Conservation (phyloP, 768 basidiomycete species). For the Lentinula lateritia region DNA sequence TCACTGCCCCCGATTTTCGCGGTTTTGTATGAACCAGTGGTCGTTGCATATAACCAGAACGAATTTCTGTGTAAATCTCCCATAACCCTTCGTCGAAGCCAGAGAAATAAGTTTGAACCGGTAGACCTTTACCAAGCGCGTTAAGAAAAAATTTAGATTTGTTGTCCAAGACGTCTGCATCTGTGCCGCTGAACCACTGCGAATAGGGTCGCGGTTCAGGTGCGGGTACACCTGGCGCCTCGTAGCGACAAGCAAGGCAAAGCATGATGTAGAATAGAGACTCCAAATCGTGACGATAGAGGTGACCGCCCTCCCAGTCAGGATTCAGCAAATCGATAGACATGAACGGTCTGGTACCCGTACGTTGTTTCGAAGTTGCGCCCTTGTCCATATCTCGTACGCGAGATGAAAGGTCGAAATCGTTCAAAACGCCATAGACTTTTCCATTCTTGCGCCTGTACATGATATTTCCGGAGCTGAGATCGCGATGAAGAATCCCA, state of each 20-base stretch:
- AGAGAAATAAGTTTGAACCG: not conserved
- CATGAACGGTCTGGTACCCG: constrained; percentile 4
- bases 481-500: constrained; percentile 12
- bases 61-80: not conserved
- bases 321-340: not conserved
- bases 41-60: not conserved
- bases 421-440: constrained; percentile 9
- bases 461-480: constrained; percentile 12
- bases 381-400: not conserved
- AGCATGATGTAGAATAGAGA: constrained; percentile 7
- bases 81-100: not conserved
- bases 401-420: constrained; percentile 9
- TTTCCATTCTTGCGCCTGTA: constrained; percentile 9
- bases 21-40: not conserved
- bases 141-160: not conserved
- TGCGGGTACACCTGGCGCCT: not conserved
- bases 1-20: too few species aligned
- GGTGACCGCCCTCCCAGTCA: not conserved
- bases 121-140: not conserved
- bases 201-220: not conserved
- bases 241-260: not conserved
- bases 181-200: not conserved
- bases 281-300: constrained; percentile 7
- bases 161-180: not conserved
- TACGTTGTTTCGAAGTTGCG: not conserved